Conservation (phyloP, 2,329 filamentous ascomycete genomes). For the Curvularia eragrostidis region DNA sequence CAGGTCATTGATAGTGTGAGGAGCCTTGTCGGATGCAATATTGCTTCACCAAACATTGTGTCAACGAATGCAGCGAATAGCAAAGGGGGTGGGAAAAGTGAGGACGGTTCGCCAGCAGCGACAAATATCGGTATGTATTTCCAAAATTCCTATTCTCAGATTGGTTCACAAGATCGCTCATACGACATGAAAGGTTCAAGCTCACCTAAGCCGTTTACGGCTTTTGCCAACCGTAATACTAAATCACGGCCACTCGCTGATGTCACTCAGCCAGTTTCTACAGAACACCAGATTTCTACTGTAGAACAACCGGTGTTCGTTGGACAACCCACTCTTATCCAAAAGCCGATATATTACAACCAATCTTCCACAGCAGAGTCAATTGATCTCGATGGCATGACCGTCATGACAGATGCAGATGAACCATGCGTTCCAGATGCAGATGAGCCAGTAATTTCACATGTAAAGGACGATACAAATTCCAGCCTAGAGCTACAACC, state of each 20-base stretch:
- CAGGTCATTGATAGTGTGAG: conserved; percentile 47
- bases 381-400: conserved; percentile 47
- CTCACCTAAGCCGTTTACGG: conserved; percentile 29
- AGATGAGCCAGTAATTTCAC: conserved; percentile 6
- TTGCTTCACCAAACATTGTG: conserved; percentile 22
- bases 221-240: conserved; percentile 23
- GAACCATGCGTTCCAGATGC: conserved; percentile 10
- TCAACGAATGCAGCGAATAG: conserved; percentile 8
- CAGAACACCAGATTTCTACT: conserved; percentile 10
- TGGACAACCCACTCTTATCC: too few species aligned
- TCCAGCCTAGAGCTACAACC: conserved; percentile 26
- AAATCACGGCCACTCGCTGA: conserved; percentile 26
- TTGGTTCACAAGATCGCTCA: conserved; percentile 27
- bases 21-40: conserved; percentile 37
- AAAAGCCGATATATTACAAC: background rate
- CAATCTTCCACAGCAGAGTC: conserved; percentile 8
- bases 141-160: conserved; percentile 3
- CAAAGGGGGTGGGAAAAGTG: background rate
- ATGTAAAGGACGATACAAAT: conserved; percentile 8
- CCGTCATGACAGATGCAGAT: conserved; percentile 26
- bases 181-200: conserved; percentile 30
- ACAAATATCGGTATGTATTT: conserved; percentile 37
- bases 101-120: conserved; percentile 25
- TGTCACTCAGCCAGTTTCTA: conserved; percentile 17
- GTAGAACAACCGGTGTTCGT: background rate